Percentiles rank a stretch among this genome's conserved stretches.
phyloP scores from a whole-genome alignment of 192 early-diverging fungal genomes.

The Pilaira anomala region DNA sequence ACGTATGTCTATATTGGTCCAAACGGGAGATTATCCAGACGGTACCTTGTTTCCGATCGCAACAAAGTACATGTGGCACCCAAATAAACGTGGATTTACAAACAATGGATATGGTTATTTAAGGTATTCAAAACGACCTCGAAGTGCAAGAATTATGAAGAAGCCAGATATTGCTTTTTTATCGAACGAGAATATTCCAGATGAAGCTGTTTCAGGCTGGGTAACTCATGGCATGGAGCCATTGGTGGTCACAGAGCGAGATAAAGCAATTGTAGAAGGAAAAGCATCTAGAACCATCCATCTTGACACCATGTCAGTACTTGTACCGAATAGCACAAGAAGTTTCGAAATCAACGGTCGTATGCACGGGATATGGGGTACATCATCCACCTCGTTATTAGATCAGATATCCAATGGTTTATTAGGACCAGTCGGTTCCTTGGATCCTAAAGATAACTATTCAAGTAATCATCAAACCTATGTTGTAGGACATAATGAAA shows the following conservation, averaged over 20 bases:
- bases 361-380: background rate
- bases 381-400: background rate
- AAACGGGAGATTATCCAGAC: slow-evolving; percentile 25
- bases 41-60: slow-evolving; percentile 7
- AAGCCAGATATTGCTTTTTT: background rate
- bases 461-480: slow-evolving; percentile 9
- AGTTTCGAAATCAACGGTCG: slow-evolving; percentile 6
- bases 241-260: background rate
- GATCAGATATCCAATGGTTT: background rate
- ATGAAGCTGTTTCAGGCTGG: background rate
- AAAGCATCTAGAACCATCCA: background rate
- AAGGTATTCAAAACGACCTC: background rate
- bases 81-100: background rate
- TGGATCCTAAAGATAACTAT: background rate
- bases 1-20: slow-evolving; percentile 43
- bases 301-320: background rate
- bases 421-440: background rate
- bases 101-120: slow-evolving; percentile 27
- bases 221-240: background rate
- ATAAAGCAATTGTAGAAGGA: background rate
- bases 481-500: background rate
- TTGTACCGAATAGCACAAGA: background rate
- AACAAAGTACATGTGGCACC: background rate
- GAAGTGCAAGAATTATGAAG: background rate
- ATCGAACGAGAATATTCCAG: background rate